phyloP scores from a whole-genome alignment of 805 yeast genomes.

The Pichia eremophila region DNA sequence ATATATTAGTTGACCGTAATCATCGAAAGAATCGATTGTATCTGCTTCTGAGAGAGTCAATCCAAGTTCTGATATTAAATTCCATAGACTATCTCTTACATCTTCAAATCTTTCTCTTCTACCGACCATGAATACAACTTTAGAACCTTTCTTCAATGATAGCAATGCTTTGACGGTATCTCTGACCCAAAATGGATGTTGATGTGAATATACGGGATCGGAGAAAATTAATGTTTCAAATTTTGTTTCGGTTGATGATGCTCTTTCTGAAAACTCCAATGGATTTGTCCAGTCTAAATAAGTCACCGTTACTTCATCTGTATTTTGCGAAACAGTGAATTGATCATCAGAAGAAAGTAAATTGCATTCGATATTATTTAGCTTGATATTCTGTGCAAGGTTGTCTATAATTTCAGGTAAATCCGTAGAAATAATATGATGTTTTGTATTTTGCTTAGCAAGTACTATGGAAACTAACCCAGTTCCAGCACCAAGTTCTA shows the following conservation, averaged over 20 bases:
- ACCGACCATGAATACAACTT: constrained; percentile 69
- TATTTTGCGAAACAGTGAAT: constrained; percentile 23
- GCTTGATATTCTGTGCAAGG: constrained; percentile 43
- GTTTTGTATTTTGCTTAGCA: constrained; percentile 37
- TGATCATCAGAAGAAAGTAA: neutral
- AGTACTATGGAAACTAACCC: constrained; percentile 80
- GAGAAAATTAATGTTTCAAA: constrained; percentile 63
- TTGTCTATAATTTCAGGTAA: constrained; percentile 70
- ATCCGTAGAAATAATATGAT: constrained; percentile 53
- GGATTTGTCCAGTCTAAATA: constrained; percentile 74
- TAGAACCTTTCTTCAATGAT: constrained; percentile 23
- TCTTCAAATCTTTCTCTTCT: constrained; percentile 54
- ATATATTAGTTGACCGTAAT: constrained; percentile 68
- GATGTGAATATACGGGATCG: constrained; percentile 81
- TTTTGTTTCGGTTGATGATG: constrained; percentile 6
- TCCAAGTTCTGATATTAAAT: constrained; percentile 32
- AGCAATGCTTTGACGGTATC: constrained; percentile 47
- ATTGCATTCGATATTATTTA: constrained; percentile 33
- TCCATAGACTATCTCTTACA: constrained; percentile 58
- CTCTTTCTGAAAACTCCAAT: constrained; percentile 13
- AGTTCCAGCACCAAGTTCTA: constrained; percentile 94
- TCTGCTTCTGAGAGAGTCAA: constrained; percentile 29
- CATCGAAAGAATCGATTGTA: constrained; percentile 66
- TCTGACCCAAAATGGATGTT: constrained; percentile 70
- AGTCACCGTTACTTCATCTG: constrained; percentile 2